Evolutionary conservation across 2,329 filamentous ascomycete species (phyloP).

Genomic region (Aspergillus nomiae): DNA sequence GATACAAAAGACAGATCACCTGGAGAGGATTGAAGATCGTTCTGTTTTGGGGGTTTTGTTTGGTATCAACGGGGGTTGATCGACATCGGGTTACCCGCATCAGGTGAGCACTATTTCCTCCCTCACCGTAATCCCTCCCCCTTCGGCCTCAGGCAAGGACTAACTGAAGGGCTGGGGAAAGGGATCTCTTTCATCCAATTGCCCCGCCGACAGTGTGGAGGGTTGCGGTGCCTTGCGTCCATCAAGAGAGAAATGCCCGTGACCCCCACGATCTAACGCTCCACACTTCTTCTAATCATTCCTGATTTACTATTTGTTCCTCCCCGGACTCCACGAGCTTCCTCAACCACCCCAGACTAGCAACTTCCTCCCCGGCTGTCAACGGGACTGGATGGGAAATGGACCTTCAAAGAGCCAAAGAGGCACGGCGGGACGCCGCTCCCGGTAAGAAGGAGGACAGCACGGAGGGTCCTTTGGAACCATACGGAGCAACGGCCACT

Average conservation of each 20-base stretch:
- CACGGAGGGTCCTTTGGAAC: constrained; percentile 37
- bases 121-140: constrained; percentile 18
- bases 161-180: constrained; percentile 22
- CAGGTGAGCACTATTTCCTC: constrained; percentile 21
- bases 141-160: constrained; percentile 24
- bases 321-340: not conserved
- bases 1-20: not conserved
- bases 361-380: not conserved
- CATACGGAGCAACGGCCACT: constrained; percentile 35
- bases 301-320: constrained; percentile 7
- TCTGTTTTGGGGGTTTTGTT: not conserved
- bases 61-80: constrained; percentile 11
- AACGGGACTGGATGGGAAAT: constrained; percentile 28
- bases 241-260: constrained; percentile 24
- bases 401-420: constrained; percentile 46
- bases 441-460: constrained; percentile 39
- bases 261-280: constrained; percentile 17
- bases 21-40: not conserved
- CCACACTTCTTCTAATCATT: not conserved
- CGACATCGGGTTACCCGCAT: constrained; percentile 21
- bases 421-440: constrained; percentile 35
- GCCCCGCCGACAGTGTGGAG: constrained; percentile 19
- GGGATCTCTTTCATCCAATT: constrained; percentile 18
- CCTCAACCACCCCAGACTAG: not conserved
- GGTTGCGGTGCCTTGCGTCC: constrained; percentile 26